phyloP scores from a whole-genome alignment of 441 rosid genomes.

The Mallotus japonicus region DNA sequence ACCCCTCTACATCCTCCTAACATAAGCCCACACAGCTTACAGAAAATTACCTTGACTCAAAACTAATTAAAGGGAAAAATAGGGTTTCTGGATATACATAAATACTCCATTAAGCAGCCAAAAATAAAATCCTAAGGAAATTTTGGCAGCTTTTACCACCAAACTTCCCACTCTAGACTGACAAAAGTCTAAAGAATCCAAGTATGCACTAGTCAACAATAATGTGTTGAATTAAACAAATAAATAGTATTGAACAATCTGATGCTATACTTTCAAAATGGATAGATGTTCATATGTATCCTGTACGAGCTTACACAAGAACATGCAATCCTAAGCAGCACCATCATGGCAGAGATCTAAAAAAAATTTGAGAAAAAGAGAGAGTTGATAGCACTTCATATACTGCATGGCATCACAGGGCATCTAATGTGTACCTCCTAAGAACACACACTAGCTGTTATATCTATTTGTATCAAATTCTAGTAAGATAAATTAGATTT shows the following conservation, averaged over 20 bases:
- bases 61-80: neutral
- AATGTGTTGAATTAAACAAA: too few species aligned
- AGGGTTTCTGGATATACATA: neutral
- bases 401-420: neutral
- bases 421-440: neutral
- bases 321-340: neutral
- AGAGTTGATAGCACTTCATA: neutral
- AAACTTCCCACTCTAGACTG: neutral
- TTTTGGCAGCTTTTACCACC: neutral
- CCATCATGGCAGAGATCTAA: neutral
- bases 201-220: neutral
- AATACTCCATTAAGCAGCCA: neutral
- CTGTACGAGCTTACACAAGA: neutral
- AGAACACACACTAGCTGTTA: neutral
- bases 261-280: too few species aligned
- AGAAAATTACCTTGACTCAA: neutral
- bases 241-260: too few species aligned
- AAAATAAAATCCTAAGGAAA: neutral
- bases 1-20: neutral
- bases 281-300: too few species aligned
- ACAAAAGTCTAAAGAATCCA: neutral
- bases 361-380: too few species aligned
- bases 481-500: neutral
- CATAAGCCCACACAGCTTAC: neutral
- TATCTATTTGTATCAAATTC: neutral